These are phyloP conservation scores for Crataegus laevigata DNA, from an alignment of 306 rosid species.

Conservation along the genomic window DNA sequence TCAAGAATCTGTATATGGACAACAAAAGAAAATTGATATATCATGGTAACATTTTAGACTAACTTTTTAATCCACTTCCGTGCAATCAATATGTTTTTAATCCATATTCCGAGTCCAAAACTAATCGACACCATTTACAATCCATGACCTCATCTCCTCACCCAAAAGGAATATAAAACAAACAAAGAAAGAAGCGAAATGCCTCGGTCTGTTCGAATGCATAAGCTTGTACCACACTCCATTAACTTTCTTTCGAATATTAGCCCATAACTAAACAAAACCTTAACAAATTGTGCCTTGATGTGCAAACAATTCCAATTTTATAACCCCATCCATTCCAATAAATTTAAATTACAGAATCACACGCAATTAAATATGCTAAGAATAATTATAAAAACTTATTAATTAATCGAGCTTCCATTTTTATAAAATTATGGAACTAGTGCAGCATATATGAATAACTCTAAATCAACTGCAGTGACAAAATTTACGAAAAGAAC, in stretches of 20 bases:
- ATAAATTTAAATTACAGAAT: not conserved
- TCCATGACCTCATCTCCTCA: not conserved
- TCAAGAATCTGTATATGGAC: no score
- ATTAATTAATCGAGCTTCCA: not conserved
- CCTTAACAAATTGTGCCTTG: not conserved
- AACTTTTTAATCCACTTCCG: no score
- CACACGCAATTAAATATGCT: not conserved
- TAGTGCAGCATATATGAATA: not conserved
- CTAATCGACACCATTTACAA: not conserved
- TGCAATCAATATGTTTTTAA: no score
- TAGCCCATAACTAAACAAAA: not conserved
- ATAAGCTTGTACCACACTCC: not conserved
- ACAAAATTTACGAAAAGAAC: not conserved
- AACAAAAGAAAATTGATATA: no score
- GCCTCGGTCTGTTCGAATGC: not conserved
- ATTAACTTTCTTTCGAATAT: not conserved
- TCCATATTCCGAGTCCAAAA: no score
- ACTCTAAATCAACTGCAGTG: no score
- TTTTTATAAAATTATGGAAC: not conserved
- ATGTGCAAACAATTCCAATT: not conserved
- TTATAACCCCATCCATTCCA: not conserved
- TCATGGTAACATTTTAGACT: no score
- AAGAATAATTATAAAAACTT: no score
- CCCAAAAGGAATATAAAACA: not conserved
- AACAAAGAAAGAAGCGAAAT: not conserved